Evolutionary conservation across 352 stramenopile species (phyloP).

Genomic region (Hyaloperonospora brassicae): DNA sequence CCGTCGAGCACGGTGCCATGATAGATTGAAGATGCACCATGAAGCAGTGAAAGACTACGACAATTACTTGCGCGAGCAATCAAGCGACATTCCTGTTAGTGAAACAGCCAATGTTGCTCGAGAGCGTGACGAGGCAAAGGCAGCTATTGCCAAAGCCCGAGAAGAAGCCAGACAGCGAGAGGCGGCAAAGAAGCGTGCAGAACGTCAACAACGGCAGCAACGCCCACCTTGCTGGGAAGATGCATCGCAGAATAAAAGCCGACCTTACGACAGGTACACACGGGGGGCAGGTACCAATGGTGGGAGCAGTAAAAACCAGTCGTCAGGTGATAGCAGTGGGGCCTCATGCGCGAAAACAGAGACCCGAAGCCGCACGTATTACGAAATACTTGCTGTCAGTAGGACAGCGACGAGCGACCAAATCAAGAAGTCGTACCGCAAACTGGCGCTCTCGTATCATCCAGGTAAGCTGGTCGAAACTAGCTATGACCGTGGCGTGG

Average conservation of each 20-base stretch:
- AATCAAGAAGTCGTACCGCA: slow-evolving; percentile 88
- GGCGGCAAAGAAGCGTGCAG: slow-evolving; percentile 35
- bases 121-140: slow-evolving; percentile 44
- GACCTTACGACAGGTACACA: slow-evolving; percentile 46
- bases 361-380: slow-evolving; percentile 47
- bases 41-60: slow-evolving; percentile 72
- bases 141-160: slow-evolving; percentile 35
- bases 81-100: slow-evolving; percentile 15
- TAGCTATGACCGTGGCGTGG: neutral
- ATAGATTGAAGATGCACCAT: slow-evolving; percentile 46
- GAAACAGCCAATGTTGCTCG: slow-evolving; percentile 28
- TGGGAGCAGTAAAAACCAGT: slow-evolving; percentile 16
- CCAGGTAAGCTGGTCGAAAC: slow-evolving; percentile 38
- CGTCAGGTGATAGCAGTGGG: slow-evolving; percentile 12
- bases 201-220: slow-evolving; percentile 39
- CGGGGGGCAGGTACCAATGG: slow-evolving; percentile 14
- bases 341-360: slow-evolving; percentile 31
- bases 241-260: slow-evolving; percentile 44
- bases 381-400: slow-evolving; percentile 70
- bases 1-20: slow-evolving; percentile 61
- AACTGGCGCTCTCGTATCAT: slow-evolving; percentile 81
- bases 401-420: slow-evolving; percentile 48
- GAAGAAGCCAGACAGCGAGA: slow-evolving; percentile 32
- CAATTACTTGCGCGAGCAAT: slow-evolving; percentile 49
- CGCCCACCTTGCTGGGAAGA: slow-evolving; percentile 26